Conservation (phyloP, 2,329 filamentous ascomycete species). For the Botrytis medusae region DNA sequence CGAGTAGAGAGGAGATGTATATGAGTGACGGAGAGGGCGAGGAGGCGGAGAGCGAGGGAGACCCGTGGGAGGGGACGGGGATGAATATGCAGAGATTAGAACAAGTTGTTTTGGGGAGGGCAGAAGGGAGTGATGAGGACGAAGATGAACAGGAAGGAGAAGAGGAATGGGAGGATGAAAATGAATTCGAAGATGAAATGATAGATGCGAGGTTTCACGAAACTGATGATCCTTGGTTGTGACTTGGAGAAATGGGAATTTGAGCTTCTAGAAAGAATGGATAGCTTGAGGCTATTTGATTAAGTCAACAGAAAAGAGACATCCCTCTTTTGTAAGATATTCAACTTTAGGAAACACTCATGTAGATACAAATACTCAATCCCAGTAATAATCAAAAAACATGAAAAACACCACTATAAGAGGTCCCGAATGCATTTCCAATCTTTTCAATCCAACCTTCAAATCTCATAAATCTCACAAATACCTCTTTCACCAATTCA, state of each 20-base stretch:
- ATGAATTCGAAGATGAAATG: background rate
- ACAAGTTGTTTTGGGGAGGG: background rate
- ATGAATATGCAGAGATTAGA: slow-evolving; percentile 14
- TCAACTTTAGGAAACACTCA: background rate
- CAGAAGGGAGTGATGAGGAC: background rate
- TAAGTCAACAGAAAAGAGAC: background rate
- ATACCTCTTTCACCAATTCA: background rate
- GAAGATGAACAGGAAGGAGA: background rate
- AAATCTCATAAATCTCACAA: background rate
- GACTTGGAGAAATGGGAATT: background rate
- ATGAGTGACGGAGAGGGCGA: slow-evolving; percentile 49
- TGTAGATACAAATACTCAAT: no score
- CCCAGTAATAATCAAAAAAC: no score
- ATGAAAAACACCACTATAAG: no score
- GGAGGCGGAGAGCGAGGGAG: background rate
- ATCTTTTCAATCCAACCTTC: background rate
- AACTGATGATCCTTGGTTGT: background rate
- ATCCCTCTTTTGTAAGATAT: background rate
- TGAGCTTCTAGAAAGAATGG: background rate
- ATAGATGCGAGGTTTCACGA: background rate
- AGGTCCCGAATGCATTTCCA: no score
- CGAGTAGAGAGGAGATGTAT: slow-evolving; percentile 52
- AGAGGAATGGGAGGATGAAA: background rate
- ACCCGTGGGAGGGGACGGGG: slow-evolving; percentile 17
- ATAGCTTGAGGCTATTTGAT: background rate